Evolutionary conservation across 176 grass and related monocot species (phyloP).

Genomic region (Phragmites australis): DNA sequence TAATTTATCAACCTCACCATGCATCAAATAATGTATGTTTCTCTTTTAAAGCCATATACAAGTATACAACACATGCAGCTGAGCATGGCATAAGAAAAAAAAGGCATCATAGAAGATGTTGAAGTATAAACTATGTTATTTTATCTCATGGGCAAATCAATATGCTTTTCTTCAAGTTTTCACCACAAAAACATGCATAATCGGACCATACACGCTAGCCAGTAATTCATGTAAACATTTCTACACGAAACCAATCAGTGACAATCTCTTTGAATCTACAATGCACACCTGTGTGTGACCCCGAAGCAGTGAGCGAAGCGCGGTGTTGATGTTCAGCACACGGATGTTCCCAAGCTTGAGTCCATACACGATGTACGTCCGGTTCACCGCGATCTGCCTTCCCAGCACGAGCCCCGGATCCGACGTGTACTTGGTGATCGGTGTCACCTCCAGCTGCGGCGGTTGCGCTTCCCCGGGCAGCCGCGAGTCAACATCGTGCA

Average conservation of each 20-base stretch:
- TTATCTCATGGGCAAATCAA: neutral
- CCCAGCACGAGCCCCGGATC: constrained; percentile 94
- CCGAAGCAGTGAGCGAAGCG: constrained; percentile 88
- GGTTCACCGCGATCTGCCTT: constrained; percentile 89
- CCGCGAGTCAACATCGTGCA: constrained; percentile 88
- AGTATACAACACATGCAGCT: neutral
- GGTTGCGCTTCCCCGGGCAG: constrained; percentile 82
- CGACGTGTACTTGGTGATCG: constrained; percentile 98
- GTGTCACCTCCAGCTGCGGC: constrained; percentile 93
- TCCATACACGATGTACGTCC: constrained; percentile 93
- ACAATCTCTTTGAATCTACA: neutral
- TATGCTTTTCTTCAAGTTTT: neutral
- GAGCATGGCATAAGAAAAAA: neutral
- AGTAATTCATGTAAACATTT: constrained; percentile 12
- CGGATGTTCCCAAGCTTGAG: constrained; percentile 90
- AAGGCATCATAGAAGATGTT: neutral
- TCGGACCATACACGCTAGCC: neutral
- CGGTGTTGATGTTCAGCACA: constrained; percentile 95
- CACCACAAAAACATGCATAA: neutral
- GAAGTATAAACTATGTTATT: neutral
- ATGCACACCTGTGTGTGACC: constrained; percentile 83
- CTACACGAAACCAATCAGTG: neutral
- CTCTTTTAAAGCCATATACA: constrained; percentile 4
- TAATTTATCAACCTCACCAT: neutral
- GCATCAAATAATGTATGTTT: neutral